phyloP scores from a whole-genome alignment of 345 rosid genomes.

The Euphorbia peplus region DNA sequence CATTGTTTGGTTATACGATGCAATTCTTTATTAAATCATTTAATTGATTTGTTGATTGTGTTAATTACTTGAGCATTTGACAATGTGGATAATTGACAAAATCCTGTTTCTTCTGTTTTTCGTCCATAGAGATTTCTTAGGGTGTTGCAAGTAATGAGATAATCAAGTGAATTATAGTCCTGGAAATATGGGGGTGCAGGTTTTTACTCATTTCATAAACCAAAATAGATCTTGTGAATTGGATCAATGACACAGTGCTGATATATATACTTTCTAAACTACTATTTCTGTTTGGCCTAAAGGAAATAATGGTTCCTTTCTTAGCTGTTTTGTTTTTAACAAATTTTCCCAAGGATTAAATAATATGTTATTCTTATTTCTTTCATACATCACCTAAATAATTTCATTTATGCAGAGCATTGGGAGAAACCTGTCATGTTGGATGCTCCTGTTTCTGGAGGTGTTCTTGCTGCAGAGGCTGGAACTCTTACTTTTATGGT shows the following conservation, averaged over 20 bases:
- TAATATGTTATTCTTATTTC: neutral
- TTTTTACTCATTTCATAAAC: neutral
- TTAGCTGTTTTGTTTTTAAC: neutral
- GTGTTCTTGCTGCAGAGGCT: conserved; percentile 90
- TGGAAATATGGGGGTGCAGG: neutral
- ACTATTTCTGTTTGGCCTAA: neutral
- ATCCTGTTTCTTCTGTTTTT: neutral
- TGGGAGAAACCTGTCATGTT: conserved; percentile 75
- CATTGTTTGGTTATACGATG: neutral
- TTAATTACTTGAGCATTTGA: neutral
- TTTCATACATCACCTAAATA: neutral
- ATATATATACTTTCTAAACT: neutral
- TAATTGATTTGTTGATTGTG: neutral
- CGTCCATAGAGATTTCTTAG: neutral
- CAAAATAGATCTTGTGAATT: neutral
- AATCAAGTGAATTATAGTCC: neutral
- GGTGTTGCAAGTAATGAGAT: neutral
- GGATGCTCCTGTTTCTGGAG: conserved; percentile 99
- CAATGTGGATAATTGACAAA: neutral
- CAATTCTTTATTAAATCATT: neutral
- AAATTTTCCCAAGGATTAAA: conserved; percentile 4
- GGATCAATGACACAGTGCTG: neutral
- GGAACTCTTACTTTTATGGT: conserved; percentile 93
- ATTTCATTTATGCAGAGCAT: conserved; percentile 35
- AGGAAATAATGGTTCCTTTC: neutral